These are phyloP conservation scores for Lactarius tabidus DNA, from an alignment of 768 basidiomycete species.

Conservation along the genomic window DNA sequence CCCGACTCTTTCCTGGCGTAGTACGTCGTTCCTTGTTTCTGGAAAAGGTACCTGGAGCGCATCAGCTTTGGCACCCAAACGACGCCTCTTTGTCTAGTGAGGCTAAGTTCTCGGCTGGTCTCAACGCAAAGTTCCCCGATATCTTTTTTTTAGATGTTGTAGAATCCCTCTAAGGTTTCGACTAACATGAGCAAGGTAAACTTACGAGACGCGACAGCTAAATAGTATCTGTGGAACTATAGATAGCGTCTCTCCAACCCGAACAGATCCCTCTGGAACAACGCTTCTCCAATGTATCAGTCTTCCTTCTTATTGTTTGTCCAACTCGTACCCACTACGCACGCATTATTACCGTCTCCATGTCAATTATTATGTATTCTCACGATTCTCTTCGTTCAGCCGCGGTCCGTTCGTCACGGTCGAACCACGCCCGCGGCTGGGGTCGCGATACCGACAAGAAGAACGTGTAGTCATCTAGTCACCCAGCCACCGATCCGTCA, in stretches of 20 bases:
- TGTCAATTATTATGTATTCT: not conserved
- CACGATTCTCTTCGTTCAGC: not conserved
- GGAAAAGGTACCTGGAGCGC: no score
- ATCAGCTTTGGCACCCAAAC: no score
- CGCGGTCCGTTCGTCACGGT: not conserved
- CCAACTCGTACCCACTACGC: not conserved
- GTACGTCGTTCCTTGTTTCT: no score
- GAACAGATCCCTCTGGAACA: not conserved
- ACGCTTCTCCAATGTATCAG: not conserved
- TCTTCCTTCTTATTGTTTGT: not conserved
- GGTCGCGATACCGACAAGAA: not conserved
- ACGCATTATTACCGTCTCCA: not conserved
- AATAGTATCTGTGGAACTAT: no score
- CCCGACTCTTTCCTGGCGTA: no score
- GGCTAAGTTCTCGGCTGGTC: no score
- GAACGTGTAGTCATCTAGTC: not conserved
- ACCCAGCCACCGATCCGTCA: not conserved
- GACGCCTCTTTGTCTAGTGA: no score
- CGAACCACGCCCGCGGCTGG: not conserved
- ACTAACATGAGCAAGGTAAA: no score
- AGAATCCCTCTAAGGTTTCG: no score
- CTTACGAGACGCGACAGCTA: no score
- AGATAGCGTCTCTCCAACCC: not conserved
- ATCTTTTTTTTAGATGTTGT: no score
- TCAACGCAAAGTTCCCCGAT: no score